phyloP scores from a whole-genome alignment of 164 flowering plant species.

The Vitis riparia region DNA sequence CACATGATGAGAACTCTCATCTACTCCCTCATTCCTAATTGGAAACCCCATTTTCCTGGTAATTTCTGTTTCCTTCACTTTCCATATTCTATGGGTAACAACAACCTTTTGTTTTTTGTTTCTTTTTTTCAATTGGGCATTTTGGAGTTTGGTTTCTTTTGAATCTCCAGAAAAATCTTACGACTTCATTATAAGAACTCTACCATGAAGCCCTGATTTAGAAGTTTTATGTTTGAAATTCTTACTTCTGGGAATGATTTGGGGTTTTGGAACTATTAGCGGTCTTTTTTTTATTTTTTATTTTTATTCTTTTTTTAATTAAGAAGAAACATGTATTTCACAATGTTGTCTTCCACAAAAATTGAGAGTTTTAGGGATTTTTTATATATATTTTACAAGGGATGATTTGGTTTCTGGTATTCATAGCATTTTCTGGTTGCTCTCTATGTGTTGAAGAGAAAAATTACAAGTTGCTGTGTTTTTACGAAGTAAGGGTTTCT shows the following conservation, averaged over 20 bases:
- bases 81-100: background rate
- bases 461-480: too few relatives aligned
- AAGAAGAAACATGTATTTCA: too few relatives aligned
- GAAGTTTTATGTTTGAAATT: too few relatives aligned
- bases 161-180: background rate
- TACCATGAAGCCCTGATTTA: background rate
- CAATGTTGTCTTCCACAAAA: too few relatives aligned
- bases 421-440: too few relatives aligned
- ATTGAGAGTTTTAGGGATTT: too few relatives aligned
- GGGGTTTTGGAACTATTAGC: background rate
- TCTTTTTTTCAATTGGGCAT: background rate
- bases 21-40: conserved; percentile 56
- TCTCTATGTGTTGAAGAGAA: too few relatives aligned
- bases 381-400: too few relatives aligned
- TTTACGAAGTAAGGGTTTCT: too few relatives aligned
- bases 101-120: background rate
- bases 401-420: too few relatives aligned
- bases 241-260: background rate
- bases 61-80: background rate
- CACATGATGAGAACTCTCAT: conserved; percentile 71
- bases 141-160: background rate
- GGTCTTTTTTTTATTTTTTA: too few relatives aligned
- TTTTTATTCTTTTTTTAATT: too few relatives aligned
- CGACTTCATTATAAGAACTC: background rate
- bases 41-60: conserved; percentile 92